Conservation (phyloP, 2,329 filamentous ascomycete species). For the Pseudogymnoascus sp. region DNA sequence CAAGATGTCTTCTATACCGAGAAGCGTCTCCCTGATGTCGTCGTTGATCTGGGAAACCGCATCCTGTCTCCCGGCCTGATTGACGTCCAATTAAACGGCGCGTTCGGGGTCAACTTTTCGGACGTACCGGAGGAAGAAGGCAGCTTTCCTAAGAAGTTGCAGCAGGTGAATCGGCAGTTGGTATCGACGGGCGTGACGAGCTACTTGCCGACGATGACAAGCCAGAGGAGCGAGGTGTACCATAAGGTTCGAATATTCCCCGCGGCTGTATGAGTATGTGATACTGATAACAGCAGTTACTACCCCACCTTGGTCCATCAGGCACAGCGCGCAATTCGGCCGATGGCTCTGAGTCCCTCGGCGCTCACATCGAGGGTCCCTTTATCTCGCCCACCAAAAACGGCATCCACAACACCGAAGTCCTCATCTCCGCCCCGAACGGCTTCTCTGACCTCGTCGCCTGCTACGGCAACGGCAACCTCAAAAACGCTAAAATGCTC, state of each 20-base stretch:
- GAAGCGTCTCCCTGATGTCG: slow-evolving; percentile 59
- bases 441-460: slow-evolving; percentile 57
- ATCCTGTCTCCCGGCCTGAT: slow-evolving; percentile 82
- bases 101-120: slow-evolving; percentile 89
- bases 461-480: slow-evolving; percentile 66
- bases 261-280: neutral
- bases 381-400: slow-evolving; percentile 79
- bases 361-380: slow-evolving; percentile 84
- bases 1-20: slow-evolving; percentile 61
- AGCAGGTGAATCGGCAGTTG: slow-evolving; percentile 61
- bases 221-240: slow-evolving; percentile 73
- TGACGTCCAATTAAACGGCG: slow-evolving; percentile 86
- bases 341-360: slow-evolving; percentile 77
- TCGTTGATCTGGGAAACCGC: slow-evolving; percentile 71
- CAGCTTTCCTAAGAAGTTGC: slow-evolving; percentile 61
- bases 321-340: slow-evolving; percentile 48
- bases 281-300: slow-evolving; percentile 36
- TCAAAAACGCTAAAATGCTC: slow-evolving; percentile 58
- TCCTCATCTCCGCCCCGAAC: slow-evolving; percentile 54
- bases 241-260: slow-evolving; percentile 46
- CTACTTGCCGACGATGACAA: slow-evolving; percentile 79
- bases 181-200: slow-evolving; percentile 77
- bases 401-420: slow-evolving; percentile 71
- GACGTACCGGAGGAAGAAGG: slow-evolving; percentile 58
- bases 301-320: slow-evolving; percentile 71